Percentiles rank a stretch among this genome's conserved stretches.
These are phyloP conservation scores for Phellinidium pouzarii DNA, from an alignment of 1,284 basidiomycete species.

Conservation along the genomic window DNA sequence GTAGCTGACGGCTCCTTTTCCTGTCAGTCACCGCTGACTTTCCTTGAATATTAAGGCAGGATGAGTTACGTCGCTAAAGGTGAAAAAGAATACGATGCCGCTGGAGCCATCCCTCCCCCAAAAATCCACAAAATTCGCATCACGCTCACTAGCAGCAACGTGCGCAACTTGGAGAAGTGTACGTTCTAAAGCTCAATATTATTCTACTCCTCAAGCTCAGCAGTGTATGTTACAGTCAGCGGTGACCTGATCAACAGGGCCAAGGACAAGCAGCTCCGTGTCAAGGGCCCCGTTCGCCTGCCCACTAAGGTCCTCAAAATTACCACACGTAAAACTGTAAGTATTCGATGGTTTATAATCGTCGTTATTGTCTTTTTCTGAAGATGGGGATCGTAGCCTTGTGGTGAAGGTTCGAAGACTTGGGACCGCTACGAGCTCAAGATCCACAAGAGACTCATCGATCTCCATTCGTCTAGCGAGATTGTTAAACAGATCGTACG, in stretches of 20 bases:
- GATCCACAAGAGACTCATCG: conserved; percentile 99
- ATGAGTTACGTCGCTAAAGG: conserved; percentile 99
- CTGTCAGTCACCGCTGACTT: conserved; percentile 39
- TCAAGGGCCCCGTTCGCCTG: conserved; percentile 98
- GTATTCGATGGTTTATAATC: conserved; percentile 26
- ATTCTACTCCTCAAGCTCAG: too few relatives aligned
- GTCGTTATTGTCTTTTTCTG: conserved; percentile 3
- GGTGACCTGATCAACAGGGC: conserved; percentile 95
- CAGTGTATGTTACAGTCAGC: conserved; percentile 65
- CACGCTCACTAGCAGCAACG: conserved; percentile 96
- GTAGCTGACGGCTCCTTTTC: background rate
- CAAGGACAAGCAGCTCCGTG: conserved; percentile 99
- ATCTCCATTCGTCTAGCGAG: conserved; percentile 97
- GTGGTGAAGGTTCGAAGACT: conserved; percentile 99
- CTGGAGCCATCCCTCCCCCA: conserved; percentile 78
- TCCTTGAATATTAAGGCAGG: conserved; percentile 57
- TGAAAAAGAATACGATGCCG: conserved; percentile 95
- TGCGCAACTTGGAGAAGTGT: conserved; percentile 99
- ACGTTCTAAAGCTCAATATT: too few relatives aligned
- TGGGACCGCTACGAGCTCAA: conserved; percentile 99
- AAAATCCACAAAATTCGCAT: conserved; percentile 99
- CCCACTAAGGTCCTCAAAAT: conserved; percentile 98
- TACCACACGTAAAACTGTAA: conserved; percentile 95
- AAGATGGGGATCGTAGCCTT: conserved; percentile 53
- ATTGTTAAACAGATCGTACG: conserved; percentile 99